Conservation (phyloP, 805 yeast genomes). For the Yarrowia phangngaensis region DNA sequence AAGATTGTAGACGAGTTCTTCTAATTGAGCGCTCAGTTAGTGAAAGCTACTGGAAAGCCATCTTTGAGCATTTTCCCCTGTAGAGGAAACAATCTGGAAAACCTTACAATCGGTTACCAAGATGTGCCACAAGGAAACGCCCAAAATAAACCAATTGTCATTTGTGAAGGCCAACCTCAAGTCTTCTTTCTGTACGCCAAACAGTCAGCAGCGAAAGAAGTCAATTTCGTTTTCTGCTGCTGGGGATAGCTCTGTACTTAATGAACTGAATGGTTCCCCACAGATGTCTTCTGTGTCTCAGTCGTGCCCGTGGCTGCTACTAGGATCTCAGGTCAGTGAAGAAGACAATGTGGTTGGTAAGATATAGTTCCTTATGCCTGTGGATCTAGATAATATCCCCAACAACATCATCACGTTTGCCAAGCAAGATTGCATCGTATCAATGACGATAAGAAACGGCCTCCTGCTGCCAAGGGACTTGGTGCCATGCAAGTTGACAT, state of each 20-base stretch:
- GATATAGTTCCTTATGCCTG: constrained; percentile 72
- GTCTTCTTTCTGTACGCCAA: constrained; percentile 20
- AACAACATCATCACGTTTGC: constrained; percentile 63
- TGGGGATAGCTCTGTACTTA: constrained; percentile 20
- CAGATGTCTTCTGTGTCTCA: constrained; percentile 12
- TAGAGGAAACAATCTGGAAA: too few relatives aligned
- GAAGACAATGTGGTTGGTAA: constrained; percentile 60
- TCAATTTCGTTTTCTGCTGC: constrained; percentile 17
- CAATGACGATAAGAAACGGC: constrained; percentile 60
- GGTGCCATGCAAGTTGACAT: constrained; percentile 63
- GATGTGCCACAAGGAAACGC: too few relatives aligned
- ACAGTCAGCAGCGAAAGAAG: constrained; percentile 24
- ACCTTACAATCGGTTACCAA: too few relatives aligned
- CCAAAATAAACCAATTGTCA: too few relatives aligned
- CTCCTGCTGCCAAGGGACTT: constrained; percentile 79
- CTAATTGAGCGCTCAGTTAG: too few relatives aligned
- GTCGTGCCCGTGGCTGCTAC: constrained; percentile 13
- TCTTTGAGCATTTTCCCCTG: too few relatives aligned
- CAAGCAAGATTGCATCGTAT: constrained; percentile 58
- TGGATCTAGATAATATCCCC: constrained; percentile 65
- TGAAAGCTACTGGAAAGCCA: too few relatives aligned
- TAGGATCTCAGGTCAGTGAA: constrained; percentile 33
- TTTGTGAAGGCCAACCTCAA: constrained; percentile 21
- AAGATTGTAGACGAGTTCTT: too few relatives aligned
- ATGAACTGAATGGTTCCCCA: constrained; percentile 17